Conservation (phyloP, 2,329 filamentous ascomycete species). For the Calonectria hongkongensis region DNA sequence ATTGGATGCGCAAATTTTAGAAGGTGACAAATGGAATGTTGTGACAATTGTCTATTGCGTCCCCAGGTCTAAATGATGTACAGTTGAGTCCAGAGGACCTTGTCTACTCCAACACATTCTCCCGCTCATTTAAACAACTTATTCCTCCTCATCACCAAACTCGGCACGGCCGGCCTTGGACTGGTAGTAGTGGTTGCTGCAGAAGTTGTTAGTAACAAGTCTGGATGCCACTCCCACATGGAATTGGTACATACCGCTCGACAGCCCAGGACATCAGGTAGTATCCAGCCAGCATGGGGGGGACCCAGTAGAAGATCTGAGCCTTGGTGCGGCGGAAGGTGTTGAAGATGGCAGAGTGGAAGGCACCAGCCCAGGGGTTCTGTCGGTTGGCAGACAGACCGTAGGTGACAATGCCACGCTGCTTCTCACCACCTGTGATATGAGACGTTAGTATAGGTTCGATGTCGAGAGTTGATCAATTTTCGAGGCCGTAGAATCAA, state of each 20-base stretch:
- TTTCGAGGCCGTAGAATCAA: slow-evolving; percentile 26
- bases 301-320: slow-evolving; percentile 92
- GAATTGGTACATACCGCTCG: slow-evolving; percentile 79
- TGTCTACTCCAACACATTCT: slow-evolving; percentile 55
- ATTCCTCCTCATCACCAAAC: slow-evolving; percentile 68
- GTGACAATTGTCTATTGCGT: slow-evolving; percentile 61
- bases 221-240: neutral
- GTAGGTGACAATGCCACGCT: slow-evolving; percentile 82
- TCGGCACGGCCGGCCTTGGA: slow-evolving; percentile 83
- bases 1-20: neutral
- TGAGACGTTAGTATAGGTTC: slow-evolving; percentile 49
- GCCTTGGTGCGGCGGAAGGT: slow-evolving; percentile 88
- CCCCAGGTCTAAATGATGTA: slow-evolving; percentile 65
- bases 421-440: slow-evolving; percentile 74
- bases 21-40: slow-evolving; percentile 49
- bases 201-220: slow-evolving; percentile 38
- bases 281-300: slow-evolving; percentile 87
- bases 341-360: slow-evolving; percentile 94
- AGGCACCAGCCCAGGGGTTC: slow-evolving; percentile 86
- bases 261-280: slow-evolving; percentile 92
- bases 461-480: neutral
- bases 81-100: slow-evolving; percentile 58
- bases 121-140: slow-evolving; percentile 51
- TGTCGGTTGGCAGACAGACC: slow-evolving; percentile 91
- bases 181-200: slow-evolving; percentile 87